Base-by-base conservation (phyloP, 2,329 filamentous ascomycete species). In the Beauveria medogensis region DNA sequence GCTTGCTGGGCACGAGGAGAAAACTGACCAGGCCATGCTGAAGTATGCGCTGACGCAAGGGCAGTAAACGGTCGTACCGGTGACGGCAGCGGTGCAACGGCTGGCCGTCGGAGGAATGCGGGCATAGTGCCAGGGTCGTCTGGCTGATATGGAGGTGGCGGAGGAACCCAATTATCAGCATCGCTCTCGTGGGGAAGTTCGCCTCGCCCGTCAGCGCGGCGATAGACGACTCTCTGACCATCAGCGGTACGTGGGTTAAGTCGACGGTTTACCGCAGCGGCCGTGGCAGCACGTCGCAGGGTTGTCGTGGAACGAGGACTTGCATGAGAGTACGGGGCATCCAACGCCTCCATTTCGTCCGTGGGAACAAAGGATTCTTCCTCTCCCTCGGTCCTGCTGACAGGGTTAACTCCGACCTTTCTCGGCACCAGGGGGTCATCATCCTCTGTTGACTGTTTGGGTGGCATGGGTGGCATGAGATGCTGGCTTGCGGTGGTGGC, bases 121-220 rank as follows among this genome's bases (percentile, higher is more conserved):
- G 83, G 82, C 60, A 83, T 64, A 65, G 84, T 82, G 10, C 77
- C 78, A 0, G 82, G 82, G 53, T 84, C 82, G 0, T 89, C 85
- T 59, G 84, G 82, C 46, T 86, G 84, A 67, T 95, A 95, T 1
- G 90, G 90, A 3, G 91, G 91, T 9, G 91, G 91, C 5, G 91
- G 91, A 5, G 90, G 89, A 5, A 92, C 88, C 91, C 91, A 95
- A 67, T 92, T 91, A 68, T 94, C 91, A 4, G 90, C 90, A 70
- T 94, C 90, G 64, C 90, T 93, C 72, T 94, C 90, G 71, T 94
- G 90, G 4, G 90, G 90, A 66, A 91, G 81, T 67, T 92, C 88
- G 47, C 83, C 79, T 47, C 86, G 80, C 7, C 87, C 86, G 72
- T 90, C 87, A 16, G 88, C 87, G 51, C 87, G 82, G 50, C 86